A percentile compares a stretch with the other conserved stretches of the same genome.
phyloP scores from a whole-genome alignment of 352 stramenopile species.

The Phytophthora boehmeriae region DNA sequence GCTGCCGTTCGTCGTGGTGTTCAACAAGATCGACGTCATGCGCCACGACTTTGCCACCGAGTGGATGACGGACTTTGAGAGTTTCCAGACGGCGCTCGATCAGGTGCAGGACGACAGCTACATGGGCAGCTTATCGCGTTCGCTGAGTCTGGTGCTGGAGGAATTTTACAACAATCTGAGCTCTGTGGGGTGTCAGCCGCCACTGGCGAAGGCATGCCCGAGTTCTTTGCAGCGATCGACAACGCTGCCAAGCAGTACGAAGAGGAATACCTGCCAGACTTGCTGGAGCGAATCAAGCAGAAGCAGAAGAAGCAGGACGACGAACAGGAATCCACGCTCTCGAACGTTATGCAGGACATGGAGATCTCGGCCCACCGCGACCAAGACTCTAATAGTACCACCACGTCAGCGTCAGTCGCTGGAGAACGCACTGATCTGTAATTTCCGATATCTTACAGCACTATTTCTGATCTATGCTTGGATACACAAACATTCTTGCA shows the following conservation, averaged over 20 bases:
- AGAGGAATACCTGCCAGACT: constrained; percentile 82
- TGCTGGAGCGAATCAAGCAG: constrained; percentile 68
- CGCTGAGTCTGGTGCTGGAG: constrained; percentile 87
- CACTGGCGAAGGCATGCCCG: constrained; percentile 95
- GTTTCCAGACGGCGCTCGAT: constrained; percentile 97
- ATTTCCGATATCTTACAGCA: constrained; percentile 10
- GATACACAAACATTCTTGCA: neutral
- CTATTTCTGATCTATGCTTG: neutral
- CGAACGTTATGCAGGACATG: constrained; percentile 85
- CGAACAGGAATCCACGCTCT: constrained; percentile 57
- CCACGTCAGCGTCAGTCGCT: constrained; percentile 1
- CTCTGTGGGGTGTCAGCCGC: constrained; percentile 94
- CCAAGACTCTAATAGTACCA: constrained; percentile 6
- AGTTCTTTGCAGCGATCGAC: constrained; percentile 93
- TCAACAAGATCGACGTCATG: constrained; percentile 99
- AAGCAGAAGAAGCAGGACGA: constrained; percentile 58
- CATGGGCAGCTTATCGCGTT: constrained; percentile 92
- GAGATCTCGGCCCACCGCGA: constrained; percentile 55
- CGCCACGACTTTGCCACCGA: constrained; percentile 94
- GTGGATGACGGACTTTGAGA: constrained; percentile 99
- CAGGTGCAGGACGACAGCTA: constrained; percentile 90
- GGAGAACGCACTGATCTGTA: constrained; percentile 73
- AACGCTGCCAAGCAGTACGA: constrained; percentile 89
- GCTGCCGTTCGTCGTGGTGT: constrained; percentile 96
- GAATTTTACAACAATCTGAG: constrained; percentile 95